Evolutionary conservation across 257 asterid genomes (phyloP).

Genomic region (Eucommia ulmoides): DNA sequence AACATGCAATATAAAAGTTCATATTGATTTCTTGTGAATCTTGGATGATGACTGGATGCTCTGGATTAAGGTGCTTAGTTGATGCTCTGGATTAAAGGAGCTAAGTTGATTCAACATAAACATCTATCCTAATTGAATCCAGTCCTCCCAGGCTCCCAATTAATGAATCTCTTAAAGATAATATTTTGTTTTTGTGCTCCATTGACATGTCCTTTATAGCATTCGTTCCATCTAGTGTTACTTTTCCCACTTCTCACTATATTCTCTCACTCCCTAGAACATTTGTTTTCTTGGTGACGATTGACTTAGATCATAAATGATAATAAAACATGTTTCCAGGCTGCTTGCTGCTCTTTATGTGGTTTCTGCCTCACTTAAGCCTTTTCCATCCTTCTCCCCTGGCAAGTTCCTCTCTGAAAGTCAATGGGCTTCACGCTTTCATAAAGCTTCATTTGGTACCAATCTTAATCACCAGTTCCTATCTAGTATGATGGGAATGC

Average conservation of each 20-base stretch:
- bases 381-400: conserved; percentile 34
- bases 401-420: conserved; percentile 49
- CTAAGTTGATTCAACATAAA: no score
- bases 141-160: no score
- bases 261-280: no score
- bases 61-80: no score
- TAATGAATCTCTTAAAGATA: no score
- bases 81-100: no score
- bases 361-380: conserved; percentile 53
- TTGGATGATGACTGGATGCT: not conserved
- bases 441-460: conserved; percentile 88
- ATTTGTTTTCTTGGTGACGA: not conserved
- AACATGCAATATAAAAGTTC: not conserved
- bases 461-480: conserved; percentile 60
- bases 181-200: no score
- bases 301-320: not conserved
- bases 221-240: no score
- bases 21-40: not conserved
- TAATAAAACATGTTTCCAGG: conserved; percentile 63
- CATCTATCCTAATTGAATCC: no score
- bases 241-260: no score
- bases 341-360: conserved; percentile 64
- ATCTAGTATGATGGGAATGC: conserved; percentile 31
- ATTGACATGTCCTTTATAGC: no score
- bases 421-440: conserved; percentile 85